Percentiles rank a stretch among this genome's conserved stretches.
Evolutionary conservation across 176 grass and related monocot species (phyloP).

Genomic region (Carex pumila): DNA sequence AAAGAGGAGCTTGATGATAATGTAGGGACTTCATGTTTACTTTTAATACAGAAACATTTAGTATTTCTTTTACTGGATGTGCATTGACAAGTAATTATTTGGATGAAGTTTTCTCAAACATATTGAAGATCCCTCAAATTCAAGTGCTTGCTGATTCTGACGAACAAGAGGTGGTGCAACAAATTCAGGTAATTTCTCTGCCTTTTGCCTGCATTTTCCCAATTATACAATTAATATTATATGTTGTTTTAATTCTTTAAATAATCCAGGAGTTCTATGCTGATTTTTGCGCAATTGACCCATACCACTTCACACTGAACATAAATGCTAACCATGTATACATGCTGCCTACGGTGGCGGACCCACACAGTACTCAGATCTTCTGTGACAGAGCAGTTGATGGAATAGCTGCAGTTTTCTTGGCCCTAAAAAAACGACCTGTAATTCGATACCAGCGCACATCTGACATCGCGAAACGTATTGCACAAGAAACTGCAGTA

Average conservation of each 20-base stretch:
- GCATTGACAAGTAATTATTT: slow-evolving; percentile 20
- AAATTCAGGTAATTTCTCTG: slow-evolving; percentile 64
- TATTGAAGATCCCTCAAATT: slow-evolving; percentile 92
- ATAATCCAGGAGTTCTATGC: slow-evolving; percentile 84
- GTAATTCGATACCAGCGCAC: slow-evolving; percentile 84
- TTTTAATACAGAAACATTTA: neutral
- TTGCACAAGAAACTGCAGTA: slow-evolving; percentile 87
- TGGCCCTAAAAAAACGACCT: slow-evolving; percentile 82
- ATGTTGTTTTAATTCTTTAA: slow-evolving; percentile 3
- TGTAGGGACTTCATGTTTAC: neutral
- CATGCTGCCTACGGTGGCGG: slow-evolving; percentile 73
- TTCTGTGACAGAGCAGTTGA: slow-evolving; percentile 94
- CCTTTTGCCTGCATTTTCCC: neutral
- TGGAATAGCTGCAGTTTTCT: slow-evolving; percentile 83
- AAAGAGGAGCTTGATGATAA: neutral
- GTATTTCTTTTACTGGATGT: neutral
- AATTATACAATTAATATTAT: neutral
- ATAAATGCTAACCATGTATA: slow-evolving; percentile 74
- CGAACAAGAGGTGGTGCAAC: slow-evolving; percentile 93
- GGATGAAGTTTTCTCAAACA: slow-evolving; percentile 83
- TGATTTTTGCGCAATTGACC: slow-evolving; percentile 87
- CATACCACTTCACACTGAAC: slow-evolving; percentile 89
- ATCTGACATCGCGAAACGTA: slow-evolving; percentile 82
- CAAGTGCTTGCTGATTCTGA: slow-evolving; percentile 95
- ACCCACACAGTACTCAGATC: slow-evolving; percentile 67